These are phyloP conservation scores for Candida takata DNA, from an alignment of 805 yeast species.

Conservation along the genomic window DNA sequence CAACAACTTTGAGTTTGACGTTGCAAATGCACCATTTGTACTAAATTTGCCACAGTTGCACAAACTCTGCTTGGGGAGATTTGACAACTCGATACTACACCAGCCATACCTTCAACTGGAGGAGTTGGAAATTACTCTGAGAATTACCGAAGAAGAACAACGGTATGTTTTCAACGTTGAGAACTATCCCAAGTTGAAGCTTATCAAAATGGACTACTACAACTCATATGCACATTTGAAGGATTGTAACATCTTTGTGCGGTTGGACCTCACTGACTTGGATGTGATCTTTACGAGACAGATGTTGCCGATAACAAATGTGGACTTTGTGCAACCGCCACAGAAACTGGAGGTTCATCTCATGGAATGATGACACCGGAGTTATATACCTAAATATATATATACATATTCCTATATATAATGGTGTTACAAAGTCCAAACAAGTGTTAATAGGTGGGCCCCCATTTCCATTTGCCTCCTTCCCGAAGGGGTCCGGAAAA, in stretches of 20 bases:
- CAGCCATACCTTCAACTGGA: conserved; percentile 7
- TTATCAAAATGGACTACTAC: conserved; percentile 9
- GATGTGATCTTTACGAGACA: conserved; percentile 10
- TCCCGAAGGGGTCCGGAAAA: too few relatives aligned
- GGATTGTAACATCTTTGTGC: conserved; percentile 12
- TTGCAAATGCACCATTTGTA: conserved; percentile 1
- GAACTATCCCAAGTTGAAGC: conserved; percentile 11
- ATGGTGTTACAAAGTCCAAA: neutral
- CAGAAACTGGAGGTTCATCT: conserved; percentile 7
- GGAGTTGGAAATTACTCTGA: conserved; percentile 1
- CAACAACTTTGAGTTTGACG: conserved; percentile 8
- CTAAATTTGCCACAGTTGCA: conserved; percentile 3
- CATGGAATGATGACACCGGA: conserved; percentile 2
- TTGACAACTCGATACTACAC: conserved; percentile 7
- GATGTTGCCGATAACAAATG: conserved; percentile 5
- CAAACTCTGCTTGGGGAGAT: conserved; percentile 6
- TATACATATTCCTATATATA: neutral
- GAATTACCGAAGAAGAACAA: conserved; percentile 7
- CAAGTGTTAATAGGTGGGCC: too few relatives aligned
- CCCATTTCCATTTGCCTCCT: too few relatives aligned
- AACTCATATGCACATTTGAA: conserved; percentile 18
- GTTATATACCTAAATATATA: neutral
- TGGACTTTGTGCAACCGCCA: conserved; percentile 7
- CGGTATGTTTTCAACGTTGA: conserved; percentile 2
- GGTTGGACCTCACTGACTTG: conserved; percentile 7